Evolutionary conservation across 2,329 filamentous ascomycete species (phyloP).

Genomic region (Kalmusia sp.): DNA sequence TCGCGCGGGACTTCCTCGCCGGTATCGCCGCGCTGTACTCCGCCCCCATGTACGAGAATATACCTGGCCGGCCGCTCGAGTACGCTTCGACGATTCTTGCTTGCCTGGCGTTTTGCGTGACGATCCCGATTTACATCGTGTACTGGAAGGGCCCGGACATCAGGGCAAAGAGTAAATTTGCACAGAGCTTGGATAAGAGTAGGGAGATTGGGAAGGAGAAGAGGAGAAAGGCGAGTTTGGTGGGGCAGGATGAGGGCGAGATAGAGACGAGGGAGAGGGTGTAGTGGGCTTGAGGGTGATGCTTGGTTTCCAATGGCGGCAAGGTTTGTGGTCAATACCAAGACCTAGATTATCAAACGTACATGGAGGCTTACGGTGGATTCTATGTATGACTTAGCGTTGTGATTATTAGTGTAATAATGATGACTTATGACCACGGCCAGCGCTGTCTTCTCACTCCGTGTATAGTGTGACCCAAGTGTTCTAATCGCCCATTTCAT

Average conservation of each 20-base stretch:
- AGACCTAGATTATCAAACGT: too few relatives aligned
- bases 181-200: slow-evolving; percentile 50
- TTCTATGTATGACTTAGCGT: too few relatives aligned
- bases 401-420: too few relatives aligned
- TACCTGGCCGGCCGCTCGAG: slow-evolving; percentile 53
- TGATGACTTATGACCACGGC: too few relatives aligned
- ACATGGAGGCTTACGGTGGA: too few relatives aligned
- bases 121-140: slow-evolving; percentile 62
- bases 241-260: slow-evolving; percentile 14
- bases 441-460: too few relatives aligned
- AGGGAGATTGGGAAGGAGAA: slow-evolving; percentile 36
- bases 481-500: too few relatives aligned
- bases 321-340: too few relatives aligned
- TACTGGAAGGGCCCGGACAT: slow-evolving; percentile 64
- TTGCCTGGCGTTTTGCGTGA: slow-evolving; percentile 56
- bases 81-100: slow-evolving; percentile 63
- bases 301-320: too few relatives aligned
- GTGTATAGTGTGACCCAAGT: too few relatives aligned
- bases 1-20: slow-evolving; percentile 75
- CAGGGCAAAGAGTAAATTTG: slow-evolving; percentile 60
- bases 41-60: slow-evolving; percentile 55
- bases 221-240: slow-evolving; percentile 34
- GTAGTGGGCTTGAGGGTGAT: too few relatives aligned
- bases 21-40: slow-evolving; percentile 74
- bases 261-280: slow-evolving; percentile 12